Evolutionary conservation across 768 basidiomycete genomes (phyloP), one percentile per base, ranked within the genome.

Genomic region (Leccinum boreale): DNA sequence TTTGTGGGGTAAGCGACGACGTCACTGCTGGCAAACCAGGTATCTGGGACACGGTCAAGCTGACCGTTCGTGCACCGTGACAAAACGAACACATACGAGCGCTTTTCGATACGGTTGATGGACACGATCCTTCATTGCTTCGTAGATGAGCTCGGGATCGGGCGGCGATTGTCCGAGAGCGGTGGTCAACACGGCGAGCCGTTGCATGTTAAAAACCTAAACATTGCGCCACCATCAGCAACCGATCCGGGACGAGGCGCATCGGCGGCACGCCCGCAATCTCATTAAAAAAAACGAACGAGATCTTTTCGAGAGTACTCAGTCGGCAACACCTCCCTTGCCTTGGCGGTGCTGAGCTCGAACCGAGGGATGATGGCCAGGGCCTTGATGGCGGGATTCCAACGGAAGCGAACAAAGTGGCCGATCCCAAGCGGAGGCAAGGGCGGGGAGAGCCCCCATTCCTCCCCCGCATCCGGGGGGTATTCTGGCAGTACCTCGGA

Each of bases 71-170:
- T 19, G 53, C n/a, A 57, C 28, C 33, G 44, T 17, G 14, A 33
- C 39, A 44, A 21, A 24, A 45, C 26, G 49, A 52, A 54, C 3
- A 77, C 89, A 42, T 69, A 94, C 94, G 57, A 99, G 79, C 26
- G 79, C 72, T 73, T 88, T 93, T 29, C 97, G 86, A 71, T 98
- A 98, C 1, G 97, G 97, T 70, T 99, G 97, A 71, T 99, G 97
- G 14, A 99, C 83, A 53, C 91, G 86, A 75, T 99, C 97, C 68
- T 98, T 96, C 97, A 98, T 98, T 2, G 96, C 96, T 70, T 98
- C 96, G 73, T 96, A 98, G 57, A 98, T 98, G n/a, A 99, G 84
- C 21, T 87, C 90, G 0, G 97, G 86, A 70, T 99, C 93, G 1
- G 95, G 95, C 1, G 97, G 96, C 11, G 87, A 85, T 67, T 89